Conservation (phyloP, 495 filamentous ascomycete species). For the Lasiosphaeris hirsuta region DNA sequence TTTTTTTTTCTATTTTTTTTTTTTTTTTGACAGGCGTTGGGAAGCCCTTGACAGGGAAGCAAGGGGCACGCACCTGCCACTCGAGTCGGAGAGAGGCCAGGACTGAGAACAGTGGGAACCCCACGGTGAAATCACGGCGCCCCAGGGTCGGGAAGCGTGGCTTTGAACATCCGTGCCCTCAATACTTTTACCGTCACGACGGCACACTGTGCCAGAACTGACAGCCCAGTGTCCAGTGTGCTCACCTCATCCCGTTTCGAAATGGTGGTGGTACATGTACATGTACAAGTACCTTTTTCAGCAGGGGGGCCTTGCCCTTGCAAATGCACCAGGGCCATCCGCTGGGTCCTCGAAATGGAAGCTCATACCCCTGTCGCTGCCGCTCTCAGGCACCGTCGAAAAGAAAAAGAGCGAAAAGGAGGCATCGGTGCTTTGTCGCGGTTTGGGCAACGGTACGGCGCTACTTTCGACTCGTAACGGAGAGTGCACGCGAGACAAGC, state of each 20-base stretch:
- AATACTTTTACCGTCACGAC: not conserved
- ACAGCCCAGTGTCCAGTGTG: too few species aligned
- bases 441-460: constrained; percentile 16
- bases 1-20: too few species aligned
- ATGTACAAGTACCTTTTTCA: constrained; percentile 8
- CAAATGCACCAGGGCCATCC: constrained; percentile 26
- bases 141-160: not conserved
- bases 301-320: constrained; percentile 19
- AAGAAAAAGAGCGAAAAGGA: constrained; percentile 9
- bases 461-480: constrained; percentile 25
- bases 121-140: constrained; percentile 3
- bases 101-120: not conserved
- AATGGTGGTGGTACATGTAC: constrained; percentile 8
- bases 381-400: constrained; percentile 12
- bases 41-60: too few species aligned
- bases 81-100: not conserved
- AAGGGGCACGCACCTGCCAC: too few species aligned
- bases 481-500: constrained; percentile 17
- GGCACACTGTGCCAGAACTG: not conserved
- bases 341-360: constrained; percentile 26
- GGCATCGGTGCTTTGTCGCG: constrained; percentile 13
- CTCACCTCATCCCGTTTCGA: constrained; percentile 7
- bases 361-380: constrained; percentile 14
- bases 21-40: too few species aligned
- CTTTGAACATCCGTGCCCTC: not conserved